Evolutionary conservation across 169 alveolate species (phyloP).

Genomic region (Toxoplasma gondii): DNA sequence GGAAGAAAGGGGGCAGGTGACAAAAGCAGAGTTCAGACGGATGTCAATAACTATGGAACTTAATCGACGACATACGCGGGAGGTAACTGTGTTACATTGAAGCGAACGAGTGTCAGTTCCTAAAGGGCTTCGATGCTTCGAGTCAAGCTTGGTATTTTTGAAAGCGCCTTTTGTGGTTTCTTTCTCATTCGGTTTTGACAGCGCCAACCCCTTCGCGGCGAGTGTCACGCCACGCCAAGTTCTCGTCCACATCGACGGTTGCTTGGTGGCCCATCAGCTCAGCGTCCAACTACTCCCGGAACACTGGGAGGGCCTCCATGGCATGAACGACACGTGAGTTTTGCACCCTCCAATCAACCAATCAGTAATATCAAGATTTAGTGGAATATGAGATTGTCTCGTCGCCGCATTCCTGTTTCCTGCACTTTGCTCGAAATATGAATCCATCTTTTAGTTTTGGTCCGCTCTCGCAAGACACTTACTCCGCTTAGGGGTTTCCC

Average conservation of each 20-base stretch:
- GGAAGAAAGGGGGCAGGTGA: background rate
- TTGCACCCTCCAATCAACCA: background rate
- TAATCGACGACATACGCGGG: background rate
- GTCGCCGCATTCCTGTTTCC: background rate
- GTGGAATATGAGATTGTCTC: background rate
- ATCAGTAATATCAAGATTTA: background rate
- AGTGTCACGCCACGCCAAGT: conserved; percentile 15
- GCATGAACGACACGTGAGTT: background rate
- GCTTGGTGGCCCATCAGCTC: conserved; percentile 7
- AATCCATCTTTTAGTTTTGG: no score
- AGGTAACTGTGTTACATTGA: background rate
- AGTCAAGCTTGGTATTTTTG: background rate
- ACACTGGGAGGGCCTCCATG: background rate
- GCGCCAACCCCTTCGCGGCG: conserved; percentile 13
- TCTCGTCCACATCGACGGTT: conserved; percentile 33
- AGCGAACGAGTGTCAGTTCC: background rate
- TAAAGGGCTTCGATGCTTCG: background rate
- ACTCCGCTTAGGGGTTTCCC: no score
- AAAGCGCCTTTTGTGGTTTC: background rate
- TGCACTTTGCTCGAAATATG: background rate
- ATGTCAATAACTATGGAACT: no score
- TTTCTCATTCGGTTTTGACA: background rate
- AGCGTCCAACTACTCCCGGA: background rate
- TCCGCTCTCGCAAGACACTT: no score
- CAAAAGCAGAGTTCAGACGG: background rate